Evolutionary conservation across 2,329 filamentous ascomycete genomes (phyloP).

Genomic region (Rugonectria rugulosa): DNA sequence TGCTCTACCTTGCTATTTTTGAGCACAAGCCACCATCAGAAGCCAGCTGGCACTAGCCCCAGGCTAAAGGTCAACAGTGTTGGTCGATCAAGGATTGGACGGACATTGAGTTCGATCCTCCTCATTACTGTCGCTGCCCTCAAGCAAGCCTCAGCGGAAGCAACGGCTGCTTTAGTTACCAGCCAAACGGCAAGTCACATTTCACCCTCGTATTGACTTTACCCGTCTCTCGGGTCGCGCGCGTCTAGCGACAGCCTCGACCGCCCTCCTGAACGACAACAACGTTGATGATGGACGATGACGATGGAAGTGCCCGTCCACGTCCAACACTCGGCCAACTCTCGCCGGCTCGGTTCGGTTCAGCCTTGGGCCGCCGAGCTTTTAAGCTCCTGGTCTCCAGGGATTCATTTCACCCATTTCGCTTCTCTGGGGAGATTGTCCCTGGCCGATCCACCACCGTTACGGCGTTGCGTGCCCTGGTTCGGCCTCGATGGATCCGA

Average conservation of each 20-base stretch:
- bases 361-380: not conserved
- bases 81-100: conserved; percentile 6
- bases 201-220: not conserved
- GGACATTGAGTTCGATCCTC: not conserved
- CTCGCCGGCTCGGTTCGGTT: not conserved
- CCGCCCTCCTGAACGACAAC: too few relatives aligned
- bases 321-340: too few relatives aligned
- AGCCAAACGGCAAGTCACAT: not conserved
- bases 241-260: not conserved
- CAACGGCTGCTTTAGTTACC: too few relatives aligned
- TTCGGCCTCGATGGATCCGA: not conserved
- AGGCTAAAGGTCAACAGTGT: conserved; percentile 7
- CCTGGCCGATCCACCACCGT: conserved; percentile 9
- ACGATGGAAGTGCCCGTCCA: too few relatives aligned
- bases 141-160: not conserved
- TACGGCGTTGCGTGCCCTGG: not conserved
- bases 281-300: too few relatives aligned
- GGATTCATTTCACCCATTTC: conserved; percentile 15
- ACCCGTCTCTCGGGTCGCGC: not conserved
- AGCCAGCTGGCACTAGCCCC: conserved; percentile 9
- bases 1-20: conserved; percentile 6
- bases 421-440: conserved; percentile 12
- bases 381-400: not conserved
- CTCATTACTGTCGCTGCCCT: not conserved
- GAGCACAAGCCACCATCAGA: conserved; percentile 22